phyloP scores from a whole-genome alignment of 2,329 filamentous ascomycete species.

The Penicillium crustosum region DNA sequence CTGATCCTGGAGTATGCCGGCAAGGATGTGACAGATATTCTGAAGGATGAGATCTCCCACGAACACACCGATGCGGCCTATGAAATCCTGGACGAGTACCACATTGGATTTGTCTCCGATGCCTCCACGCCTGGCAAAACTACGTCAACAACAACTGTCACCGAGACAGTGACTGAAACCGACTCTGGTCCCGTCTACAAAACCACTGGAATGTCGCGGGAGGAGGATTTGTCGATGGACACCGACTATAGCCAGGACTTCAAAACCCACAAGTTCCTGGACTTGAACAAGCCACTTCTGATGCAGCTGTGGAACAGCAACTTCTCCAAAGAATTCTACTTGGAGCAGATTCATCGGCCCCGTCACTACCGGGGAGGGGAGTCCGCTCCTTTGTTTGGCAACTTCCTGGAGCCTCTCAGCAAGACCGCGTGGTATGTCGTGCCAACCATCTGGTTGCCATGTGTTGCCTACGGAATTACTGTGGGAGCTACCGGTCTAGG shows the following conservation, averaged over 20 bases:
- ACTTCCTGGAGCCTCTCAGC: slow-evolving; percentile 96
- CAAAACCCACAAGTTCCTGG: slow-evolving; percentile 89
- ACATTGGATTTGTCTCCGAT: slow-evolving; percentile 75
- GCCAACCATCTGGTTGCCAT: slow-evolving; percentile 81
- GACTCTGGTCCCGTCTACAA: slow-evolving; percentile 42
- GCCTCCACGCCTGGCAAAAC: slow-evolving; percentile 48
- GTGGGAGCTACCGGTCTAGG: slow-evolving; percentile 63
- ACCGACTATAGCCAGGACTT: slow-evolving; percentile 77
- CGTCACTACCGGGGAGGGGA: slow-evolving; percentile 92
- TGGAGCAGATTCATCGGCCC: slow-evolving; percentile 92
- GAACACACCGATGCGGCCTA: slow-evolving; percentile 90
- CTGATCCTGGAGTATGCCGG: slow-evolving; percentile 87
- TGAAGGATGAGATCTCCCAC: slow-evolving; percentile 82
- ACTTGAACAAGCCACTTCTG: slow-evolving; percentile 79
- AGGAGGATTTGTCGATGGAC: slow-evolving; percentile 80
- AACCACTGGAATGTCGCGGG: slow-evolving; percentile 82
- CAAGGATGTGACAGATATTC: slow-evolving; percentile 77
- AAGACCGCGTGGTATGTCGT: slow-evolving; percentile 94
- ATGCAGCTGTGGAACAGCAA: slow-evolving; percentile 84
- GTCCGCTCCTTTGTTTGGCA: slow-evolving; percentile 92
- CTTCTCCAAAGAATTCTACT: slow-evolving; percentile 93
- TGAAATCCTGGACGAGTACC: slow-evolving; percentile 84
- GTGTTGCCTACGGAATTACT: slow-evolving; percentile 69
- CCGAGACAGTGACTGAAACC: slow-evolving; percentile 30
- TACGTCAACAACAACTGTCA: slow-evolving; percentile 22